Evolutionary conservation across 2,329 filamentous ascomycete genomes (phyloP), one percentile per base, ranked within the genome.

Genomic region (Fusarium palustre): DNA sequence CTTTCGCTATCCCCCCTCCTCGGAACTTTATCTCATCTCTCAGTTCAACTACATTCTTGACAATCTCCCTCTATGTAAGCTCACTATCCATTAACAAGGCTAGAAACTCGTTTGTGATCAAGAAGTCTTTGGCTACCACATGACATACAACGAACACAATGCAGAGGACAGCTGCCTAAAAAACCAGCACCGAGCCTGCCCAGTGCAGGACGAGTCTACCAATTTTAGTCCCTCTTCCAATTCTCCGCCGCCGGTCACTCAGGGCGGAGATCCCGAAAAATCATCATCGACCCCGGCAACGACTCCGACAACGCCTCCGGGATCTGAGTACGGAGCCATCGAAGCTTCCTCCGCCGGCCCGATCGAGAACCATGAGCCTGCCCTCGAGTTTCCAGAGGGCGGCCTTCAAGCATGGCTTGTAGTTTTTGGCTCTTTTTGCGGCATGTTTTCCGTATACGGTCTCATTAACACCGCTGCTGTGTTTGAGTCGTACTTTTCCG

Each of bases 401-500:
- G 91, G 92, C 2, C 75, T 84, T 7, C 77, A 85, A 69, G 90
- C 89, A 55, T 94, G 91, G 89, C 81, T 89, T 6, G 91, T 93
- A 22, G 90, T 93, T 3, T 79, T 92, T 18, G 91, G 91, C 16
- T 88, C 87, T 5, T 93, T 92, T 78, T 86, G 85, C 65, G 89
- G 88, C 12, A 87, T 92, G 75, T 81, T 88, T 63, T 86, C 88
- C 4, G 84, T 85, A 2, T 87, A 92, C 56, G 91, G 91, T 0
- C 83, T 91, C 58, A 86, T 92, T 80, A 91, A 91, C 74, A 87
- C 86, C 53, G 62, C 65, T 43, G 74, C 68, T 22, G 66, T 75
- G 28, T 92, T 94, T 79, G 90, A 95, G 80, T 87, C 91, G 16
- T 95, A 95, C 78, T 87, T 97, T 65, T 84, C 88, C 33, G 86